Percentiles rank a stretch among this genome's conserved stretches.
phyloP scores from a whole-genome alignment of 179 eudicot genomes.

The Camellia oleifera region DNA sequence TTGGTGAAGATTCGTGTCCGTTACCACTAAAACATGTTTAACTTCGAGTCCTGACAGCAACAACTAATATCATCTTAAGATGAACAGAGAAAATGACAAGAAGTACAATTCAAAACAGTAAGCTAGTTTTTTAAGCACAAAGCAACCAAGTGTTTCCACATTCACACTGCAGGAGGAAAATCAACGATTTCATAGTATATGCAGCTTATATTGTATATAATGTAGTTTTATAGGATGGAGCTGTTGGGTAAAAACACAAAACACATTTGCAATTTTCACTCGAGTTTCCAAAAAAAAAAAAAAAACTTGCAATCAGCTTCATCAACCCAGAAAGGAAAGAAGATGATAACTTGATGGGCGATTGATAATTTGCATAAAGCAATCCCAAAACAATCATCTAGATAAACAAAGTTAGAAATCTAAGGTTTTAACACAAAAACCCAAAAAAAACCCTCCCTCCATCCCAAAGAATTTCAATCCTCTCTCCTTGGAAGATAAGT shows the following conservation, averaged over 20 bases:
- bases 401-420: not conserved
- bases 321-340: not conserved
- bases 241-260: not conserved
- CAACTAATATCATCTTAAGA: not conserved
- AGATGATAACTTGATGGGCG: not conserved
- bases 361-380: not conserved
- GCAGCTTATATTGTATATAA: not conserved
- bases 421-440: not conserved
- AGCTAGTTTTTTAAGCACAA: not conserved
- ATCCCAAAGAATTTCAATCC: not conserved
- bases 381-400: not conserved
- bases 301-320: not conserved
- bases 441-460: not conserved
- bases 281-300: not conserved
- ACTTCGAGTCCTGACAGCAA: not conserved
- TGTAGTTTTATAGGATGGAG: not conserved
- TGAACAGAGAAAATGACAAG: not conserved
- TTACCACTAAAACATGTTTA: not conserved
- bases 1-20: not conserved
- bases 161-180: not conserved
- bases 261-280: not conserved
- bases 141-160: not conserved
- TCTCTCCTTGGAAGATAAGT: conserved; percentile 7
- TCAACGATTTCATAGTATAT: not conserved
- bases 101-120: not conserved